phyloP scores from a whole-genome alignment of 2,329 filamentous ascomycete species.

The Tolypocladium album region DNA sequence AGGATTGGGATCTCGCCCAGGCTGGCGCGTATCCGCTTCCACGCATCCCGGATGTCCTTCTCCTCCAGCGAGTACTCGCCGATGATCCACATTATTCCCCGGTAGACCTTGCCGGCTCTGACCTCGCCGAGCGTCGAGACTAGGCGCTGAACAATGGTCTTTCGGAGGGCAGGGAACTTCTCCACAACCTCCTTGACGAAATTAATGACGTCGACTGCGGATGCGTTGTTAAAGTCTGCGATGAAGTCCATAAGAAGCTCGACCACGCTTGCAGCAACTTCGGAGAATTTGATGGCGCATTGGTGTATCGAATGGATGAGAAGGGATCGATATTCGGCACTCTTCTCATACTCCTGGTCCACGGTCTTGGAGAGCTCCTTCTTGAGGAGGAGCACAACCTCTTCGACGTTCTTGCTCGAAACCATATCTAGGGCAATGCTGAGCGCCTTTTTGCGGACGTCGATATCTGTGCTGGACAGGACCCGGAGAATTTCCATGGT shows the following conservation, averaged over 20 bases:
- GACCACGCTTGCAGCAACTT: conserved; percentile 93
- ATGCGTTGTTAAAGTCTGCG: conserved; percentile 93
- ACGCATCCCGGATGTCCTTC: conserved; percentile 88
- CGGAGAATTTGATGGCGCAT: conserved; percentile 97
- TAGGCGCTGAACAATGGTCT: conserved; percentile 77
- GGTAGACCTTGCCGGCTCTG: conserved; percentile 91
- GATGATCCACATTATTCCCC: conserved; percentile 93
- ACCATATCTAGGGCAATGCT: conserved; percentile 93
- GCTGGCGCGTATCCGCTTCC: conserved; percentile 90
- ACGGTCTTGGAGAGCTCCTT: conserved; percentile 97
- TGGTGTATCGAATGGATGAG: conserved; percentile 96
- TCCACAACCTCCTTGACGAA: conserved; percentile 99
- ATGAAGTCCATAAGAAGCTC: conserved; percentile 99
- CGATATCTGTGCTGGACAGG: conserved; percentile 88
- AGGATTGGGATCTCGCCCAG: conserved; percentile 95
- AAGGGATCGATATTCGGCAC: conserved; percentile 85
- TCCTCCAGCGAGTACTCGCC: conserved; percentile 94
- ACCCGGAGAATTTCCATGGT: conserved; percentile 96
- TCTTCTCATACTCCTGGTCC: conserved; percentile 98
- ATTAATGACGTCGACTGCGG: conserved; percentile 92
- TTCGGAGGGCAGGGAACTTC: conserved; percentile 85
- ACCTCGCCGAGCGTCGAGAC: conserved; percentile 89
- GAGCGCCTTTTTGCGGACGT: conserved; percentile 87
- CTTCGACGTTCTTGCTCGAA: conserved; percentile 96
- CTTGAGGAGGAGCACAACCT: conserved; percentile 90